Evolutionary conservation across 148 eudicot genomes (phyloP).

Genomic region (Dysphania ambrosioides): DNA sequence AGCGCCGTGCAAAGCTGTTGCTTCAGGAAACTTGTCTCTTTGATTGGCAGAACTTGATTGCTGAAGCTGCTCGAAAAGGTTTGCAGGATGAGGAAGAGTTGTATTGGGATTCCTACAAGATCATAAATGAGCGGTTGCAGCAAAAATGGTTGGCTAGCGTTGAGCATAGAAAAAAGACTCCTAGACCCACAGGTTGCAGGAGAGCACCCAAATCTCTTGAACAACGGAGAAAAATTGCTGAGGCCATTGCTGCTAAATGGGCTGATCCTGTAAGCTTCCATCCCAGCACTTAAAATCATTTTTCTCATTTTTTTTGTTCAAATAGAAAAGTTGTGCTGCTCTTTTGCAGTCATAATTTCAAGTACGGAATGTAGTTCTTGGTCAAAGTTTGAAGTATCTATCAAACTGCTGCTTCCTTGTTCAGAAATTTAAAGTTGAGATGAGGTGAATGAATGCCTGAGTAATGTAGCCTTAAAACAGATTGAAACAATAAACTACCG

Average conservation of each 20-base stretch:
- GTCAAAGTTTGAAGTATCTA: not conserved
- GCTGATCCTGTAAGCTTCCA: conserved; percentile 81
- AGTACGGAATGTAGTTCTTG: not conserved
- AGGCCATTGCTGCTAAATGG: conserved; percentile 90
- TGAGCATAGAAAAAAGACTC: conserved; percentile 46
- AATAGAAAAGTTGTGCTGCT: not conserved
- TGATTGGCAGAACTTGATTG: conserved; percentile 79
- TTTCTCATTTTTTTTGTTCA: not conserved
- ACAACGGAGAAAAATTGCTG: conserved; percentile 82
- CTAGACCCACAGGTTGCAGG: conserved; percentile 46
- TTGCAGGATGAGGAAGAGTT: conserved; percentile 61
- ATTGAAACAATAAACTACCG: not conserved
- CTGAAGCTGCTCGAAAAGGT: conserved; percentile 71
- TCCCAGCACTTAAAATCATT: not conserved
- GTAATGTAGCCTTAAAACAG: not conserved
- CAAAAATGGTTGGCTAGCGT: conserved; percentile 67
- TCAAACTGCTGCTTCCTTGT: not conserved
- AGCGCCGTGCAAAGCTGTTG: conserved; percentile 53
- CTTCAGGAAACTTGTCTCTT: conserved; percentile 66
- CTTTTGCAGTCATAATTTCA: not conserved
- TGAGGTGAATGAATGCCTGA: not conserved
- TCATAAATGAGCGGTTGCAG: conserved; percentile 52
- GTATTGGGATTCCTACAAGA: conserved; percentile 81
- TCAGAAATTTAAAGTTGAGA: not conserved
- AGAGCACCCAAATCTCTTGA: conserved; percentile 85